Base-by-base conservation (phyloP, 805 yeast genomes). In the Candida oleophila region DNA sequence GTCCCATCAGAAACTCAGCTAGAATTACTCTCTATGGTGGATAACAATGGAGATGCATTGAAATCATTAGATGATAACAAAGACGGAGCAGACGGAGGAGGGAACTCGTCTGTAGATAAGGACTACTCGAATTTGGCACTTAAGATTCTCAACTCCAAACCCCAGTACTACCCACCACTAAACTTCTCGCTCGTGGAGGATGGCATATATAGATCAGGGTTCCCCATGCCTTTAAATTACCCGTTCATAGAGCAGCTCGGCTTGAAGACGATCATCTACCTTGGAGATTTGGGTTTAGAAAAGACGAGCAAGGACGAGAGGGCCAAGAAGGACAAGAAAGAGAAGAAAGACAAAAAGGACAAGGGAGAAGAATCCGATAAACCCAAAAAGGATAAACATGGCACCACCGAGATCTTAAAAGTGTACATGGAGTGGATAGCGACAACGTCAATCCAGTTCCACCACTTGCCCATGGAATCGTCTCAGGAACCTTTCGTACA, bases 111-210 rank as follows among this genome's bases (percentile, higher is more conserved):
- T n/a, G n/a, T n/a, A n/a, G n/a, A n/a, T n/a, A n/a, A n/a, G n/a
- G n/a, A 35, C 11, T 16, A 18, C 41, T 42, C 49, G n/a, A 44
- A 45, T 8, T 20, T 47, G 21, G 44, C 43, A 22, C 42, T 49
- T 22, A 41, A 44, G 28, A 45, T 47, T 19, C 40, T 45, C 14
- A 38, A 43, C 22, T 55, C 57, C 15, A 53, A 51, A 28, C 57
- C 57, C 5, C 59, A 53, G 43, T 62, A 62, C 42, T 95, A 91
- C 1, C 99, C 99, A 3, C 99, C 99, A 0, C 74, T 94, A 54
- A 91, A 89, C 64, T 92, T 92, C 58, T 80, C 96, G 0, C 79
- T 89, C 19, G 96, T 94, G 2, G 96, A 88, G 49, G 90, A 89
- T 47, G 83, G 87, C 4, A 80, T 92, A 11, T 92, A 91, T 63